Percentiles rank a stretch among this genome's conserved stretches.
Evolutionary conservation across 345 rosid species (phyloP).

Genomic region (Citrus trifoliata): DNA sequence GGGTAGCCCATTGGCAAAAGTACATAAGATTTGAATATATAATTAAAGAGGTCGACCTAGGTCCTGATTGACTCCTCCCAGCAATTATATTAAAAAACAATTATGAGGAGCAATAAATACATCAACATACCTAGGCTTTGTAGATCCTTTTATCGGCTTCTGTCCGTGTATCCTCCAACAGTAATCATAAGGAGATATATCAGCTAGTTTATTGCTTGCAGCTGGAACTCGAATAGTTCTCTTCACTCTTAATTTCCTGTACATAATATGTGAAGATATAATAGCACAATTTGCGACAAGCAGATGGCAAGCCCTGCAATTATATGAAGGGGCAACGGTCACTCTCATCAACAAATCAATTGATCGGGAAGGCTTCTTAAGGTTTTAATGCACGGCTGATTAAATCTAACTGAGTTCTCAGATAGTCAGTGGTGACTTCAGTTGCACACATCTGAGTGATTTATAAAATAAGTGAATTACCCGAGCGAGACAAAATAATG

Average conservation of each 20-base stretch:
- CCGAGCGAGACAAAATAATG: background rate
- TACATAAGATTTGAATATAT: background rate
- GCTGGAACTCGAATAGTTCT: slow-evolving; percentile 32
- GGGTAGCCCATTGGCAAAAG: too few relatives aligned
- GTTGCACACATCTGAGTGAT: background rate
- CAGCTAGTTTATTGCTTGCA: slow-evolving; percentile 25
- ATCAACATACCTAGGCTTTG: slow-evolving; percentile 34
- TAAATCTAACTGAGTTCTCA: background rate
- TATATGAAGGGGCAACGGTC: background rate
- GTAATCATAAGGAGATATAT: slow-evolving; percentile 31
- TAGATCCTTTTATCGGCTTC: slow-evolving; percentile 41
- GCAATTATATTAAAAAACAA: background rate
- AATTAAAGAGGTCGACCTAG: background rate
- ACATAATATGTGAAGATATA: background rate
- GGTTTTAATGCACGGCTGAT: background rate
- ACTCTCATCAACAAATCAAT: background rate
- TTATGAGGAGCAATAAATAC: background rate
- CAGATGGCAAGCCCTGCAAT: background rate
- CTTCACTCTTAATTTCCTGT: slow-evolving; percentile 29
- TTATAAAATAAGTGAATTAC: background rate
- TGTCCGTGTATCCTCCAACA: slow-evolving; percentile 42
- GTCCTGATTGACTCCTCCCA: background rate
- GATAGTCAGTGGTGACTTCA: slow-evolving; percentile 13
- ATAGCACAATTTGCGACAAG: background rate
- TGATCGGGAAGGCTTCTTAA: background rate